Conservation (phyloP, 169 alveolate species). For the Babesia ovis region DNA sequence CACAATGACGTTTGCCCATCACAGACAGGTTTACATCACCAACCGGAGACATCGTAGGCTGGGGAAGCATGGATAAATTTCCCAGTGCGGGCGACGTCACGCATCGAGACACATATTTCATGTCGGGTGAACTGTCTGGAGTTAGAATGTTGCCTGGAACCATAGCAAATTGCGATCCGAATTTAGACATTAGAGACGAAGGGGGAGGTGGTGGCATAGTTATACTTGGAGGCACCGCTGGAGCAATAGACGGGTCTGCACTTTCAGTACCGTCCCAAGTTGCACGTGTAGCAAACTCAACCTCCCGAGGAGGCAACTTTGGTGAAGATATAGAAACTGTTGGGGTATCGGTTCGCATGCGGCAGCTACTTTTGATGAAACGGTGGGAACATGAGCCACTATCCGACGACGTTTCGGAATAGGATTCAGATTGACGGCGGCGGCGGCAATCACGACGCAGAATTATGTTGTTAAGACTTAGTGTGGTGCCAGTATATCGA, state of each 20-base stretch:
- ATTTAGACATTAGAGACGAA: conserved; percentile 45
- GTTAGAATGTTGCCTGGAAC: conserved; percentile 19
- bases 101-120: conserved; percentile 21
- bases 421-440: conserved; percentile 50
- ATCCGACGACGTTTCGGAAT: conserved; percentile 66
- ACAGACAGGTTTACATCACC: conserved; percentile 2
- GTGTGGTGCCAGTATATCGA: conserved; percentile 25
- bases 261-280: conserved; percentile 69
- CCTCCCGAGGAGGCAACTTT: conserved; percentile 30
- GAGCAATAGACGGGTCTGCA: conserved; percentile 71
- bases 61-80: conserved; percentile 22
- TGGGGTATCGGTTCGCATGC: conserved; percentile 29
- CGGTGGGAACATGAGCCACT: conserved; percentile 50
- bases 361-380: conserved; percentile 26
- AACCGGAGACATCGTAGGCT: conserved; percentile 9
- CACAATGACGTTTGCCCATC: conserved; percentile 12
- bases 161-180: conserved; percentile 22
- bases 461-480: conserved; percentile 52
- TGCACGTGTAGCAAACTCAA: conserved; percentile 64
- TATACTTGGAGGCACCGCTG: conserved; percentile 64
- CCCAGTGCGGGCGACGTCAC: not conserved
- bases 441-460: conserved; percentile 60
- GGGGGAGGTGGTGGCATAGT: conserved; percentile 67
- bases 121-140: conserved; percentile 60
- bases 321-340: conserved; percentile 23